Base-by-base conservation (phyloP, 306 rosid genomes). In the Vigna trinervia region DNA sequence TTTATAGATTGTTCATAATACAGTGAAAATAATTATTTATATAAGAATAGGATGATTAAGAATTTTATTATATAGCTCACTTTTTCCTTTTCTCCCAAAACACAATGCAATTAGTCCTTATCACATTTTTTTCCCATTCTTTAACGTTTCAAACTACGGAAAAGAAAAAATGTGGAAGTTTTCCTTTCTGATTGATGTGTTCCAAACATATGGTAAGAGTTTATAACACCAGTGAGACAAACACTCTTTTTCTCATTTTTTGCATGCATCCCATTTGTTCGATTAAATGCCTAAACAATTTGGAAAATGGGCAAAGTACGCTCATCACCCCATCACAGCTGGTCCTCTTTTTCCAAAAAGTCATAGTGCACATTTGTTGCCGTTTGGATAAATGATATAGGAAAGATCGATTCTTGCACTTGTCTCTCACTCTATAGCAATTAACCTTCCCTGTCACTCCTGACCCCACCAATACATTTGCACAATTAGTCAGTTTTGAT, bases 381-480 rank as follows among this genome's bases (percentile, higher is more conserved):
- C 53, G 34, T 23, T 48, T 59, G 82, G 77, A 20, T 65, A 45
- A 77, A 48, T 70, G 64, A 71, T 36, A 71, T 36, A 61, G 36
- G 53, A 66, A 66, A 28, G 53, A 66, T 41, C 15, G 11, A 23
- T 69, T 43, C 12, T 47, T 73, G 60, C 50, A 73, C 81, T 69
- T 83, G 56, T 52, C 26, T 69, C 15, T 69, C 65, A 69, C 54
- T 69, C 63, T 52, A 26, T 26, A 60, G 39, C 10, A 38, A 70
- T 17, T 28, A 60, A 59, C 51, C 81, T 58, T 81, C 72, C 8
- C 47, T 23, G 1, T 47, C n/a, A 17, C 47, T 60, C 45, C 0
- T 39, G 79, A 46, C 62, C 71, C 80, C 78, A 82, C 64, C 22
- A 36, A 45, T 64, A 36, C 39, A 47, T 43, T 53, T 64, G 50